These are phyloP conservation scores for Sonneratia caseolaris DNA, from an alignment of 345 rosid species.

Conservation along the genomic window DNA sequence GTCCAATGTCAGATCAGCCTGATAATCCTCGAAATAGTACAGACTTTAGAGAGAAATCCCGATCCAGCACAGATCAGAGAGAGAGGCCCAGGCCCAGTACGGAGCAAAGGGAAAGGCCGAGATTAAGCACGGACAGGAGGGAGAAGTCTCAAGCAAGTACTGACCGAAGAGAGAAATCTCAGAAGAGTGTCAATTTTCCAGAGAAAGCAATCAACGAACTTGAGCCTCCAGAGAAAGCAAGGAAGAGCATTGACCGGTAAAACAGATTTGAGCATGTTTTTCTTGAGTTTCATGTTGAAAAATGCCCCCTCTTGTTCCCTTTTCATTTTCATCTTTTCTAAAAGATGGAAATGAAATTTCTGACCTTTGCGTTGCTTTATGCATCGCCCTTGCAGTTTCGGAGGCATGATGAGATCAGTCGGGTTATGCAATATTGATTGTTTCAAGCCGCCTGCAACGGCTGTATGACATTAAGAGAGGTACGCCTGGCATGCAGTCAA, in stretches of 20 bases:
- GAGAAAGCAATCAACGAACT: slow-evolving; percentile 31
- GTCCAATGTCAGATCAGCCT: slow-evolving; percentile 26
- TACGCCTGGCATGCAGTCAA: background rate
- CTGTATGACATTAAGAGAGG: slow-evolving; percentile 19
- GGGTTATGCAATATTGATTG: slow-evolving; percentile 84
- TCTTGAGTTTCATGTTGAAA: background rate
- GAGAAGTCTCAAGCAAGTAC: slow-evolving; percentile 49
- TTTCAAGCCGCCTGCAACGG: slow-evolving; percentile 66
- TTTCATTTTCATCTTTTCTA: background rate
- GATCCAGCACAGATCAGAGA: slow-evolving; percentile 28
- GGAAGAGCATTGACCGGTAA: slow-evolving; percentile 81
- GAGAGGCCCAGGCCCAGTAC: slow-evolving; percentile 41
- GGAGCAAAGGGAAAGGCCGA: slow-evolving; percentile 56
- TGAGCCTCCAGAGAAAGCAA: slow-evolving; percentile 48
- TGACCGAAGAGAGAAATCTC: slow-evolving; percentile 44
- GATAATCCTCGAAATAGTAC: slow-evolving; percentile 47
- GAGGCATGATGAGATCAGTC: slow-evolving; percentile 79
- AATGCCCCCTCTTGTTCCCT: background rate
- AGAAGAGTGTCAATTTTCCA: slow-evolving; percentile 32
- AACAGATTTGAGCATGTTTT: background rate
- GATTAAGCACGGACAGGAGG: slow-evolving; percentile 30
- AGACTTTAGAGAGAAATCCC: slow-evolving; percentile 46
- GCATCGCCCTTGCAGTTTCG: slow-evolving; percentile 47
- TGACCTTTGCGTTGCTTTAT: background rate
- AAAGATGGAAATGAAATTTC: background rate